A percentile compares a stretch with the other conserved stretches of the same genome.
Conservation (phyloP, 2,329 filamentous ascomycete species). For the Epichloe sp. region DNA sequence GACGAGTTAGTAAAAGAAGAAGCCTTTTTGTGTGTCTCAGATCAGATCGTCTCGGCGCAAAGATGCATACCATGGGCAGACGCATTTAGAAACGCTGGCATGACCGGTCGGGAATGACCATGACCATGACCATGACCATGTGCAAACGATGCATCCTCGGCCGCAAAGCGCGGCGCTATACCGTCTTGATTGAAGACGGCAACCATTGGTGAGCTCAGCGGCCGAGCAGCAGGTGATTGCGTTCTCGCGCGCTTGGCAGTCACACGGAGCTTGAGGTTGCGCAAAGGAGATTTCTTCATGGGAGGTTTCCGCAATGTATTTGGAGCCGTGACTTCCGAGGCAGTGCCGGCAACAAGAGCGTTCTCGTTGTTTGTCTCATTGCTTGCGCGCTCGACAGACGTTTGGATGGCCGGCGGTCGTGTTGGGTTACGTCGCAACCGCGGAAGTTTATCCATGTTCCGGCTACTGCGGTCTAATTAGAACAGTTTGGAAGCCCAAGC, state of each 20-base stretch:
- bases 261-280: slow-evolving; percentile 30
- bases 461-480: neutral
- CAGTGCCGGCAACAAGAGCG: neutral
- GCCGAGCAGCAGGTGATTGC: slow-evolving; percentile 24
- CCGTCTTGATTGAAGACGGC: slow-evolving; percentile 25
- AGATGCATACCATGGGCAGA: slow-evolving; percentile 20
- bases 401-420: slow-evolving; percentile 28
- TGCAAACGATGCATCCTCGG: slow-evolving; percentile 6
- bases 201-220: slow-evolving; percentile 16
- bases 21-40: neutral
- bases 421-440: slow-evolving; percentile 30
- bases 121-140: neutral
- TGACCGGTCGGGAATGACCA: slow-evolving; percentile 12
- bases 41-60: neutral
- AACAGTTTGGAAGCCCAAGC: too few relatives aligned
- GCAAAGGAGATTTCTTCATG: slow-evolving; percentile 27
- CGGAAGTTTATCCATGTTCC: slow-evolving; percentile 28
- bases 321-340: slow-evolving; percentile 3
- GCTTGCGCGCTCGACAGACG: slow-evolving; percentile 22
- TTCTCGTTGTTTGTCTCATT: slow-evolving; percentile 15
- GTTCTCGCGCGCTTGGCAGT: slow-evolving; percentile 32
- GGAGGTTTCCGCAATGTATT: slow-evolving; percentile 12
- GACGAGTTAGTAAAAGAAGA: neutral
- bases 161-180: slow-evolving; percentile 14
- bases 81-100: slow-evolving; percentile 27